phyloP scores from a whole-genome alignment of 805 yeast species.

The Teunomyces stri region DNA sequence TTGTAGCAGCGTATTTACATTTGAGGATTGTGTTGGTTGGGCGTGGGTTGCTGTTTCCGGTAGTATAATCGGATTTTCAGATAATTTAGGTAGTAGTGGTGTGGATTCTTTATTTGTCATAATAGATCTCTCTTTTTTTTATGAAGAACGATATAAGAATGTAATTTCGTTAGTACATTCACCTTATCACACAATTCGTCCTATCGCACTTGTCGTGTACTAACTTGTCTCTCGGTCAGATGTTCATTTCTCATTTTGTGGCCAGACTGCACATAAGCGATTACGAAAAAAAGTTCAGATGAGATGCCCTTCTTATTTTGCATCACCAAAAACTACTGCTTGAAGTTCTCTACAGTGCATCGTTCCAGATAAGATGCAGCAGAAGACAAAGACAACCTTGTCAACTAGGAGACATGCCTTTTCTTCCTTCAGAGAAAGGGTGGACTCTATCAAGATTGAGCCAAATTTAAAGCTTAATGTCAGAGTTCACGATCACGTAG shows the following conservation, averaged over 20 bases:
- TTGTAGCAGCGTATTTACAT: neutral
- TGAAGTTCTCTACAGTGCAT: neutral
- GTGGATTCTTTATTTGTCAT: conserved; percentile 5
- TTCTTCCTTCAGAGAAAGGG: conserved; percentile 77
- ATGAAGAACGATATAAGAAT: neutral
- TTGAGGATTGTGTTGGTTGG: neutral
- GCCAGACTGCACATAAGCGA: neutral
- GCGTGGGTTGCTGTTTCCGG: conserved; percentile 4
- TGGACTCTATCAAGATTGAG: conserved; percentile 81
- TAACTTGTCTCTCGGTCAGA: neutral
- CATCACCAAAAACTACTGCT: neutral
- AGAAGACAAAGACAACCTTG: conserved; percentile 44
- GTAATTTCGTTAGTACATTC: neutral
- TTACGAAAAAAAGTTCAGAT: conserved; percentile 6
- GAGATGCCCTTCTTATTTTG: conserved; percentile 11
- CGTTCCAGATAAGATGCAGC: neutral
- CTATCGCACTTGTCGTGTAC: neutral
- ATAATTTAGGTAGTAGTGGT: conserved; percentile 12
- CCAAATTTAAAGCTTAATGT: conserved; percentile 55
- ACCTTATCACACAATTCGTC: neutral
- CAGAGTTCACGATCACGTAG: conserved; percentile 68
- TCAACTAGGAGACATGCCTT: conserved; percentile 58
- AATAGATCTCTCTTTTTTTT: neutral
- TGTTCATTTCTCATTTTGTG: neutral
- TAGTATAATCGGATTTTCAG: conserved; percentile 11